Percentiles rank a stretch among this genome's conserved stretches.
Evolutionary conservation across 306 rosid genomes (phyloP).

Genomic region (Acacia melanoxylon): DNA sequence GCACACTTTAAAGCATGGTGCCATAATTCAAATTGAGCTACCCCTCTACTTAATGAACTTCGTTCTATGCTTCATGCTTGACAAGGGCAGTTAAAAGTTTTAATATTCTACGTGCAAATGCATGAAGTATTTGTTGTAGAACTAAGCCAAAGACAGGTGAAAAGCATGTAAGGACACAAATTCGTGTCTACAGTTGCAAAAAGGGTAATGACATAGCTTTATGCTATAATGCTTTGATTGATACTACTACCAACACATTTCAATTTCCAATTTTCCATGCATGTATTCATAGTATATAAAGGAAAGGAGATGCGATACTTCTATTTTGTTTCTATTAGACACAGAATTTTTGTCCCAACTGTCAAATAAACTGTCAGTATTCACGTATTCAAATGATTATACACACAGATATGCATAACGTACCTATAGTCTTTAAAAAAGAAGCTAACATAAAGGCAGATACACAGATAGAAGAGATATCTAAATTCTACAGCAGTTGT

Average conservation of each 20-base stretch:
- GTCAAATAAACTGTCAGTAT: neutral
- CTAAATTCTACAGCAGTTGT: neutral
- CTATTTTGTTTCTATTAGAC: neutral
- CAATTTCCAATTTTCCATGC: neutral
- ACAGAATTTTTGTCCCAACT: neutral
- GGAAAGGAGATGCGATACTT: neutral
- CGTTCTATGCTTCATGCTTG: neutral
- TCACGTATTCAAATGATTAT: neutral
- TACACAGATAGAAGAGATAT: neutral
- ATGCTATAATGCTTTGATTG: neutral
- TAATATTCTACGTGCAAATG: conserved; percentile 4
- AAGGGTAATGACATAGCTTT: neutral
- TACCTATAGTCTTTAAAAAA: too few species aligned
- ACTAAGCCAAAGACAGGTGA: neutral
- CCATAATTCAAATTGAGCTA: too few species aligned
- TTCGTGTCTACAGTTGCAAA: neutral
- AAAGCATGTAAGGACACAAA: neutral
- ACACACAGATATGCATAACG: neutral
- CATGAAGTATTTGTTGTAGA: neutral
- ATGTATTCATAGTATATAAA: neutral
- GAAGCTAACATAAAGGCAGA: neutral
- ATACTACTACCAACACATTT: neutral
- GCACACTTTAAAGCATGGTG: too few species aligned
- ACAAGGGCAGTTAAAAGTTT: neutral
- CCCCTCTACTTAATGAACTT: neutral